phyloP scores from a whole-genome alignment of 2,329 filamentous ascomycete species.

The Claviceps sorghi region DNA sequence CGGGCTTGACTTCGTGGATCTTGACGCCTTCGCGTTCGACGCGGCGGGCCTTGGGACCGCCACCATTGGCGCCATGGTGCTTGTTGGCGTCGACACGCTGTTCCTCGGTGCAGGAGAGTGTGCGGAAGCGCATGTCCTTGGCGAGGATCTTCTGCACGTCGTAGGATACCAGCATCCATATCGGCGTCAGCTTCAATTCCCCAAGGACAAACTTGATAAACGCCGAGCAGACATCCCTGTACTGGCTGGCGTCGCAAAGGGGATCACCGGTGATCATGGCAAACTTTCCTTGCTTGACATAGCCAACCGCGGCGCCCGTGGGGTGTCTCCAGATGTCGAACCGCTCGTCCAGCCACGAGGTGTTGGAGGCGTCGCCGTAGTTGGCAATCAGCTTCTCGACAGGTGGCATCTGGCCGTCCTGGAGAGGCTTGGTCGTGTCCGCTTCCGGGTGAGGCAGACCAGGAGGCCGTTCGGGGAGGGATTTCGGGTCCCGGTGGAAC shows the following conservation, averaged over 20 bases:
- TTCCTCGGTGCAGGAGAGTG: constrained; percentile 75
- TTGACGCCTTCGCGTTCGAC: constrained; percentile 75
- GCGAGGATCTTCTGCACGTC: constrained; percentile 68
- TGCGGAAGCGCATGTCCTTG: constrained; percentile 71
- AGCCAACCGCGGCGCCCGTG: constrained; percentile 75
- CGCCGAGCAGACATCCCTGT: constrained; percentile 53
- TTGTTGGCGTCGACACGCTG: constrained; percentile 69
- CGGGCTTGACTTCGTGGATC: constrained; percentile 56
- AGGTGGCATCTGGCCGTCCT: constrained; percentile 48
- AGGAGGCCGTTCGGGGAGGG: constrained; percentile 52
- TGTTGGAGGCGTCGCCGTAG: constrained; percentile 88
- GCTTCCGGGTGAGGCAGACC: constrained; percentile 75
- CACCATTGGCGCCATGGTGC: constrained; percentile 40
- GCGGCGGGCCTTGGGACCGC: constrained; percentile 62
- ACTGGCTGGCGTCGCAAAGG: constrained; percentile 67
- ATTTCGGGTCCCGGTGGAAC: constrained; percentile 80
- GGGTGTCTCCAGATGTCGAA: constrained; percentile 79
- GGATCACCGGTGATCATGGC: constrained; percentile 80
- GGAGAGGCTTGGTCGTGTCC: constrained; percentile 46
- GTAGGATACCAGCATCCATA: constrained; percentile 81
- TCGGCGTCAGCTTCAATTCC: constrained; percentile 54
- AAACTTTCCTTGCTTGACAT: constrained; percentile 60
- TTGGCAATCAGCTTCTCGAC: constrained; percentile 85
- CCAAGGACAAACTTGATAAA: constrained; percentile 65
- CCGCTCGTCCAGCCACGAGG: constrained; percentile 80